Base-by-base conservation (phyloP, 345 rosid species). In the Eucalyptus albens region DNA sequence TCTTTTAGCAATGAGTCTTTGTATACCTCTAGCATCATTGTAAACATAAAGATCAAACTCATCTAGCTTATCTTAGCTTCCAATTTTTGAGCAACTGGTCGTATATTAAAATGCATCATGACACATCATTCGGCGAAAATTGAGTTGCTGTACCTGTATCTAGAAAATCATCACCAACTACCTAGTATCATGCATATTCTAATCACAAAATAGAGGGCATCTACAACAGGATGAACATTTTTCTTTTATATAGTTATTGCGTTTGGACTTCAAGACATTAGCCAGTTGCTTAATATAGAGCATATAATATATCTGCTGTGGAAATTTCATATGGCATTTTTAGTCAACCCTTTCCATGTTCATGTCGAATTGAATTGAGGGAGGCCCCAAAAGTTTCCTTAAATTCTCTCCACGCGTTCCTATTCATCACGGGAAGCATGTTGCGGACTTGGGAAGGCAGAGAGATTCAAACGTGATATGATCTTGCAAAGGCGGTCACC, bases 401-500 rank as follows among this genome's bases (percentile, higher is more conserved):
- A 21, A 40, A 77, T 21, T 6, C 9, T 21, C 9, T 77, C 47
- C 47, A 11, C 29, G 13, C 47, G 47, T 40, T 77, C 47, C 29
- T 77, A 42, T 40, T 77, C 45, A 77, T 77, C 29, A 37, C 7
- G 24, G 47, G 56, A 53, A 77, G 47, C 45, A 77, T 77, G 85
- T 77, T 77, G 85, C 29, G 15, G 47, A 77, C 47, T 40, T 7
- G 47, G 88, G 22, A 19, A n/a, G 85, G 37, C 47, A 50, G 60
- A 29, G 29, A 55, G 83, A 40, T 77, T 40, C 85, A 77, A 77
- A 40, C 7, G 44, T 15, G 59, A 49, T 7, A 51, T 15, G n/a
- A 65, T 59, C 31, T 45, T 60, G 37, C 65, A 4, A 88, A 59
- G 92, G 50, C 90, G 94, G 93, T 94, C 94, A 93, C 94, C 95